Evolutionary conservation across 805 yeast species (phyloP).

Genomic region (Yarrowia divulgata): DNA sequence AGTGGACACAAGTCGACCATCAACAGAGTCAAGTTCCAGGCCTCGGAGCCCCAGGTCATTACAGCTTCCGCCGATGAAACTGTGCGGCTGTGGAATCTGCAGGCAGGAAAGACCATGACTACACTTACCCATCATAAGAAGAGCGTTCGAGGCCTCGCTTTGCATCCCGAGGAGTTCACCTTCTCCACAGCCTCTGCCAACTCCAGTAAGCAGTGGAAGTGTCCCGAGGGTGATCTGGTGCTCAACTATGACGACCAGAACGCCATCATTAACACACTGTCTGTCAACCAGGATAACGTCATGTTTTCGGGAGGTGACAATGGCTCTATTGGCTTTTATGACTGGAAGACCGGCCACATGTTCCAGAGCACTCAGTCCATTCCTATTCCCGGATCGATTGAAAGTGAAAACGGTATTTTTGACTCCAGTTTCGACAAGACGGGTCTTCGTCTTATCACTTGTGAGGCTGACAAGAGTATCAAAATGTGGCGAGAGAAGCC

Average conservation of each 20-base stretch:
- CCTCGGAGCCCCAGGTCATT: constrained; percentile 83
- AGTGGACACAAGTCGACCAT: constrained; percentile 84
- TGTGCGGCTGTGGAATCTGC: constrained; percentile 86
- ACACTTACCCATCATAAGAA: constrained; percentile 86
- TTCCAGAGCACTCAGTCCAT: constrained; percentile 62
- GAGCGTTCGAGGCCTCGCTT: constrained; percentile 73
- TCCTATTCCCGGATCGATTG: constrained; percentile 73
- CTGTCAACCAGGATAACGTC: constrained; percentile 68
- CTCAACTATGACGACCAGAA: constrained; percentile 59
- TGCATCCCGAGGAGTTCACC: constrained; percentile 74
- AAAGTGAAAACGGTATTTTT: constrained; percentile 70
- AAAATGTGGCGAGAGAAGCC: constrained; percentile 62
- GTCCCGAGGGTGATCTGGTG: constrained; percentile 77
- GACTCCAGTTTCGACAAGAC: constrained; percentile 78
- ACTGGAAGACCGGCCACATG: constrained; percentile 73
- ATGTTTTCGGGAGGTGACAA: constrained; percentile 85
- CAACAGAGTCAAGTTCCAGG: constrained; percentile 69
- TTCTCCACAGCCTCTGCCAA: constrained; percentile 82
- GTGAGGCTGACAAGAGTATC: constrained; percentile 85
- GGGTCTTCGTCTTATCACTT: constrained; percentile 81
- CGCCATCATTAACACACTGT: constrained; percentile 70
- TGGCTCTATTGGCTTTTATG: constrained; percentile 78
- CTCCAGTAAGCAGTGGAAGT: constrained; percentile 81
- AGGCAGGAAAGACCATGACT: constrained; percentile 74
- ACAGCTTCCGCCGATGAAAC: constrained; percentile 87